Conservation (phyloP, 2,329 filamentous ascomycete genomes). For the Fusarium sp. region DNA sequence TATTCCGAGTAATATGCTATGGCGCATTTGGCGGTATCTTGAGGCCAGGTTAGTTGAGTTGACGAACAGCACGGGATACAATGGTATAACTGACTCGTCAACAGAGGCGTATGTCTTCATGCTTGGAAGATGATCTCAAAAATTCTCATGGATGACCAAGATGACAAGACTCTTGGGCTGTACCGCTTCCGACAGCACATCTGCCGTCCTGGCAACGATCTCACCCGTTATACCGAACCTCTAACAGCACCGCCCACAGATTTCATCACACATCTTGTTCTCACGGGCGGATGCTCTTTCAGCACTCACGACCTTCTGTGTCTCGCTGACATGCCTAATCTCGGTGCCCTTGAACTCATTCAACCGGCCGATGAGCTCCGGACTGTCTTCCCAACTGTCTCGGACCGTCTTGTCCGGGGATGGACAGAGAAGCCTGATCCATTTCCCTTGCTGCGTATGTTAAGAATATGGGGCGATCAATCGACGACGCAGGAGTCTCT, state of each 20-base stretch:
- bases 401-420: slow-evolving; percentile 59
- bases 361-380: slow-evolving; percentile 50
- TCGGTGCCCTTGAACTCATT: slow-evolving; percentile 61
- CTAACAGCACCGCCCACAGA: slow-evolving; percentile 52
- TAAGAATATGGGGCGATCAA: slow-evolving; percentile 59
- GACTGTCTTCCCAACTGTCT: slow-evolving; percentile 53
- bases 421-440: slow-evolving; percentile 57
- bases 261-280: slow-evolving; percentile 57
- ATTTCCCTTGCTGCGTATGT: slow-evolving; percentile 60
- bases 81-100: neutral
- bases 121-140: slow-evolving; percentile 56
- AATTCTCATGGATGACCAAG: slow-evolving; percentile 48
- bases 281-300: slow-evolving; percentile 54
- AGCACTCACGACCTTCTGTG: slow-evolving; percentile 54
- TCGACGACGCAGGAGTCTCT: slow-evolving; percentile 56
- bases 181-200: slow-evolving; percentile 57
- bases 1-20: slow-evolving; percentile 51
- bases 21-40: slow-evolving; percentile 56
- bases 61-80: slow-evolving; percentile 1
- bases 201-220: slow-evolving; percentile 50
- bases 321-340: slow-evolving; percentile 58
- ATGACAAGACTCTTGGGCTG: slow-evolving; percentile 52
- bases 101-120: slow-evolving; percentile 54
- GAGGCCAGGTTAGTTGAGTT: slow-evolving; percentile 52
- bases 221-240: slow-evolving; percentile 54